A percentile compares a stretch with the other conserved stretches of the same genome.
Conservation (phyloP, 202 grass and related monocot genomes). For the Hordeum pubiflorum region DNA sequence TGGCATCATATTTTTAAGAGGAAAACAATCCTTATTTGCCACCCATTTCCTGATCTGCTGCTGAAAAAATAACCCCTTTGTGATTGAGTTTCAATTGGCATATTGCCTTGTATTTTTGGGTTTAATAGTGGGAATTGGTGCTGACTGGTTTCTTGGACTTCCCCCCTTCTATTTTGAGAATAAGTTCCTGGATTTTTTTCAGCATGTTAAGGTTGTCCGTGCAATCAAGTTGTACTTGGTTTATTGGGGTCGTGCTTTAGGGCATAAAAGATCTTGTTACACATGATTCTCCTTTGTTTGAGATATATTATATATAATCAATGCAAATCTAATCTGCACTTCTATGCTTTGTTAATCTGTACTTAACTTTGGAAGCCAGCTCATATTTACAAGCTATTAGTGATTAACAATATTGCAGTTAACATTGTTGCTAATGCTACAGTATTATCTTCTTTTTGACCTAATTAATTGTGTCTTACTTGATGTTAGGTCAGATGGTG, state of each 20-base stretch:
- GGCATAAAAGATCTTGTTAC: not conserved
- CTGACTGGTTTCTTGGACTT: not conserved
- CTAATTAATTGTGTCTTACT: constrained; percentile 36
- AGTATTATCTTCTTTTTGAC: constrained; percentile 28
- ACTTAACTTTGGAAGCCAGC: not conserved
- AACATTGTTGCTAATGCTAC: constrained; percentile 10
- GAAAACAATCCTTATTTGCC: not conserved
- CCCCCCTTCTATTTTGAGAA: not conserved
- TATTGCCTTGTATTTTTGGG: not conserved
- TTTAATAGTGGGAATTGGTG: not conserved
- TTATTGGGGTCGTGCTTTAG: not conserved
- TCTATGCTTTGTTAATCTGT: not conserved
- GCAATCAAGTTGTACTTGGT: not conserved
- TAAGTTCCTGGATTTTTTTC: not conserved
- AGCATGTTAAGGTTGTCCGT: not conserved
- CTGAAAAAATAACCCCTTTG: not conserved
- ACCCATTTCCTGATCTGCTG: not conserved
- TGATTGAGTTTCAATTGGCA: not conserved
- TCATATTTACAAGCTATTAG: constrained; percentile 3
- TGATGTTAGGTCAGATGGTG: constrained; percentile 80
- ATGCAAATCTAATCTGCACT: not conserved
- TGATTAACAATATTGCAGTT: constrained; percentile 5
- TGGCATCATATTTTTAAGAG: not conserved
- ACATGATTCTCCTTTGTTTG: not conserved
- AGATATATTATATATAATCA: not conserved